Conservation (phyloP, 2,329 filamentous ascomycete genomes). For the Xylaria sp. region DNA sequence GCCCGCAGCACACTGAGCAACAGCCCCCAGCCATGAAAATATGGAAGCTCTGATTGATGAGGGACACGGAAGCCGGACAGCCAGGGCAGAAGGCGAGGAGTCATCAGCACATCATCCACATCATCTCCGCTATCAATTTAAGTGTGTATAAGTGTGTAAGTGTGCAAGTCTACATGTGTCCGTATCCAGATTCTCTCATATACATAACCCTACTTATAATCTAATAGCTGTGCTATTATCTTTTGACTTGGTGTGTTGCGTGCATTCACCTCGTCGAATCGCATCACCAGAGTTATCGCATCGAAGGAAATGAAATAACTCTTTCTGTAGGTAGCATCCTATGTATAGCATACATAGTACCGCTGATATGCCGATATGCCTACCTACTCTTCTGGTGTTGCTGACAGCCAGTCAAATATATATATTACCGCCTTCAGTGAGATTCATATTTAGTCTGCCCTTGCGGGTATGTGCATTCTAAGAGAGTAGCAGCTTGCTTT, state of each 20-base stretch:
- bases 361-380: no score
- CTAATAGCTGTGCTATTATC: no score
- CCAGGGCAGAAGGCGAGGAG: slow-evolving; percentile 28
- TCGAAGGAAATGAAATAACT: background rate
- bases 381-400: background rate
- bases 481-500: background rate
- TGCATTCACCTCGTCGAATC: slow-evolving; percentile 8
- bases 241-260: slow-evolving; percentile 18
- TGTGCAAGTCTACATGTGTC: no score
- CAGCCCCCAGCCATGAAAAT: slow-evolving; percentile 20
- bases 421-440: slow-evolving; percentile 8
- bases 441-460: no score
- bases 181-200: no score
- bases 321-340: background rate
- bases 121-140: background rate
- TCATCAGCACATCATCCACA: slow-evolving; percentile 23
- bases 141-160: no score
- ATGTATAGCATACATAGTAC: background rate
- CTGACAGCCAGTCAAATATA: slow-evolving; percentile 14
- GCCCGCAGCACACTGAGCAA: slow-evolving; percentile 19
- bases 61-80: background rate
- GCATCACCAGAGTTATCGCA: background rate
- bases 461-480: slow-evolving; percentile 10
- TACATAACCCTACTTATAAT: no score
- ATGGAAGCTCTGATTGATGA: slow-evolving; percentile 18